These are phyloP conservation scores for Pseudogymnoascus sp. DNA, from an alignment of 2,329 filamentous ascomycete species.

Conservation along the genomic window DNA sequence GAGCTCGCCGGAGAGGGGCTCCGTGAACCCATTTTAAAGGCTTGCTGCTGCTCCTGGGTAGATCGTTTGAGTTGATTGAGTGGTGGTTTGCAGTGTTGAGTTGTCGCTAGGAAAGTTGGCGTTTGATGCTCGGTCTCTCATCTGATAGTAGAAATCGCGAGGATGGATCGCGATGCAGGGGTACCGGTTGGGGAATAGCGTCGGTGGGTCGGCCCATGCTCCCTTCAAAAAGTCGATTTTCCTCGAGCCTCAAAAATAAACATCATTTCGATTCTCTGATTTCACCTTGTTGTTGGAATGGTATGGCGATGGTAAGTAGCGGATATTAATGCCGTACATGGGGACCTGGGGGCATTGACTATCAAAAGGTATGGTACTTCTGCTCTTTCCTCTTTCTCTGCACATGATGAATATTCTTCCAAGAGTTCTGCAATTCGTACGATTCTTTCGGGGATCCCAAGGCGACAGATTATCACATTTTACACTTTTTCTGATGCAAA, in stretches of 20 bases:
- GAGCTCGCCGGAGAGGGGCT: slow-evolving; percentile 48
- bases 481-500: slow-evolving; percentile 24
- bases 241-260: slow-evolving; percentile 2
- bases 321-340: not conserved
- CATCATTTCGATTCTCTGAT: not conserved
- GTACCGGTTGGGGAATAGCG: slow-evolving; percentile 2
- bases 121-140: slow-evolving; percentile 4
- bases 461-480: slow-evolving; percentile 24
- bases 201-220: slow-evolving; percentile 5
- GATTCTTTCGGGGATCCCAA: slow-evolving; percentile 17
- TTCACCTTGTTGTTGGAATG: not conserved
- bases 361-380: not conserved
- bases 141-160: slow-evolving; percentile 7
- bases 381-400: not conserved
- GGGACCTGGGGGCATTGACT: not conserved
- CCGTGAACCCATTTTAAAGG: slow-evolving; percentile 31
- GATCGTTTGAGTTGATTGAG: not conserved
- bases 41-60: not conserved
- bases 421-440: slow-evolving; percentile 29
- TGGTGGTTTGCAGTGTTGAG: not conserved
- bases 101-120: not conserved
- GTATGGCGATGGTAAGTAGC: not conserved
- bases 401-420: slow-evolving; percentile 22
- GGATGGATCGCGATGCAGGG: not conserved
- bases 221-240: slow-evolving; percentile 5